A percentile compares a stretch with the other conserved stretches of the same genome.
These are phyloP conservation scores for Lentinula aciculospora DNA, from an alignment of 768 basidiomycete species.

Conservation along the genomic window DNA sequence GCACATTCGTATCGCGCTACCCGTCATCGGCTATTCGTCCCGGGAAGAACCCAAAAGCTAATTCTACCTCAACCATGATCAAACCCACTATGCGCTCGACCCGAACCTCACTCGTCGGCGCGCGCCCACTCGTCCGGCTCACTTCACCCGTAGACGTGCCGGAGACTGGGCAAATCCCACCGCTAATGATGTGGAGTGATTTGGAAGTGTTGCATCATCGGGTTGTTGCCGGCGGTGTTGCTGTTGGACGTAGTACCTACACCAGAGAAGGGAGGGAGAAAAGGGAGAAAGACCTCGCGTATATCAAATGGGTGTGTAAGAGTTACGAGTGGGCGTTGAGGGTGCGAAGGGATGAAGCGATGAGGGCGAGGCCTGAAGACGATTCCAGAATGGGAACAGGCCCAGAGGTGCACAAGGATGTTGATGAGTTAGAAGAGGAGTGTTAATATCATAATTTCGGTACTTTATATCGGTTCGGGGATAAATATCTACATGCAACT, in stretches of 20 bases:
- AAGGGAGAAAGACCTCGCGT: conserved; percentile 46
- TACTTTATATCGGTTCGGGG: too few relatives aligned
- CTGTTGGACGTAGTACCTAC: neutral
- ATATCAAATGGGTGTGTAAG: conserved; percentile 68
- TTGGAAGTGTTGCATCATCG: conserved; percentile 76
- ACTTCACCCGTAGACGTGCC: conserved; percentile 50
- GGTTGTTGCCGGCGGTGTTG: conserved; percentile 32
- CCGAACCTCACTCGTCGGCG: conserved; percentile 46
- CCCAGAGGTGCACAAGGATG: too few relatives aligned
- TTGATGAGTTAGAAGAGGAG: too few relatives aligned
- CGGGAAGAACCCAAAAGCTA: conserved; percentile 9
- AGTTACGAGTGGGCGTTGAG: conserved; percentile 68
- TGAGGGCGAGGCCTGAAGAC: conserved; percentile 26
- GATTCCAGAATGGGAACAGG: neutral
- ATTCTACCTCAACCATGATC: conserved; percentile 7
- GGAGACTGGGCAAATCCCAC: conserved; percentile 72
- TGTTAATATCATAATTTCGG: too few relatives aligned
- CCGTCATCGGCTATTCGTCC: conserved; percentile 49
- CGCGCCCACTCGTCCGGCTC: conserved; percentile 68
- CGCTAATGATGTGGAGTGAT: conserved; percentile 70
- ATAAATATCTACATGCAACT: too few relatives aligned
- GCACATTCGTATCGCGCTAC: conserved; percentile 58
- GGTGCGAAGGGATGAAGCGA: conserved; percentile 47
- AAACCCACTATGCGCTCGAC: conserved; percentile 53
- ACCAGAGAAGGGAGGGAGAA: conserved; percentile 16